A percentile compares a stretch with the other conserved stretches of the same genome.
These are phyloP conservation scores for Pinus tabuliformis DNA, from an alignment of 75 land plant genomes.

Conservation along the genomic window DNA sequence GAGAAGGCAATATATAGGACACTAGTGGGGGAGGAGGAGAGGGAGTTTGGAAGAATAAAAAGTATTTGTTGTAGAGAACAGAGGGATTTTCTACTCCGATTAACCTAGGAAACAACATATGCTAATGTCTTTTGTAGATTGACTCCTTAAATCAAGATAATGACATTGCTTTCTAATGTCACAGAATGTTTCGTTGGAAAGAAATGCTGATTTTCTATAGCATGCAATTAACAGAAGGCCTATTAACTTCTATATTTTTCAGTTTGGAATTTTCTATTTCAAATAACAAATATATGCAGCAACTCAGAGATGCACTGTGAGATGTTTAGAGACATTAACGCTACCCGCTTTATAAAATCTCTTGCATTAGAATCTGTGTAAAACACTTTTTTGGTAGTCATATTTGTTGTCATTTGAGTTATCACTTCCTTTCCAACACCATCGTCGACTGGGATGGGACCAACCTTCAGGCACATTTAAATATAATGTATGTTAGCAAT, in stretches of 20 bases:
- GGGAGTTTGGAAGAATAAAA: too few relatives aligned
- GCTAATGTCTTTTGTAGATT: neutral
- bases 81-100: neutral
- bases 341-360: constrained; percentile 79
- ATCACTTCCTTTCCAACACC: constrained; percentile 76
- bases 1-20: too few relatives aligned
- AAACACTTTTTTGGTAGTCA: constrained; percentile 61
- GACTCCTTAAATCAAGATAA: neutral
- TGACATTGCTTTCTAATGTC: neutral
- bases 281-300: neutral
- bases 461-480: constrained; percentile 45
- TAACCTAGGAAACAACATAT: neutral
- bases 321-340: neutral
- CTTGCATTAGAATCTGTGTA: constrained; percentile 89
- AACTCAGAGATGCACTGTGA: neutral
- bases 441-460: constrained; percentile 84
- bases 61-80: too few relatives aligned
- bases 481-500: constrained; percentile 6
- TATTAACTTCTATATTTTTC: neutral
- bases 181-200: neutral
- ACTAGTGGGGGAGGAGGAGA: too few relatives aligned
- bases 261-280: neutral
- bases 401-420: constrained; percentile 49
- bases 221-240: neutral
- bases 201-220: neutral